Base-by-base conservation (phyloP, 192 early-diverging fungal genomes). In the Martensiomyces pterosporus region DNA sequence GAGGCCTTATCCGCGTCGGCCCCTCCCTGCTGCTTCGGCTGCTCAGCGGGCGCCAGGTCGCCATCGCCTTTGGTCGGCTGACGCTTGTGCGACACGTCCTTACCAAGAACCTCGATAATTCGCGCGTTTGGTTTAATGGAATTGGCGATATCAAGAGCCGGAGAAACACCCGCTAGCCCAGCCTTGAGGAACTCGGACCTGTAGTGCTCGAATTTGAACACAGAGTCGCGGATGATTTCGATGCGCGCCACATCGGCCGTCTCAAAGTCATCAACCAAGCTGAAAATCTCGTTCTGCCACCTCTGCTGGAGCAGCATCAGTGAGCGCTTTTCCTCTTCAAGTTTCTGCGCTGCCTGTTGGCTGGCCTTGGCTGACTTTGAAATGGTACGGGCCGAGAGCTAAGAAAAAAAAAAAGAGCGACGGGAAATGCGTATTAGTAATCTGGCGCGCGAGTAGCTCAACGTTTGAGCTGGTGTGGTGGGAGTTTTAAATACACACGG, bases 171-270 rank as follows among this genome's bases (percentile, higher is more conserved):
- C 13, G 18, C 41, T 25, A 53, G 57, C 3, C 49, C 44, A 1
- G 57, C 50, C 39, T 57, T 65, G 34, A 45, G 55, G 27, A 66
- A 57, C 58, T 73, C 69, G 15, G 29, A 40, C 32, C 55, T 53
- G 55, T 73, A 73, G 19, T 73, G 69, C 49, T 73, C 62, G 25
- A 61, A 65, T 17, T 43, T 56, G 21, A 73, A 41, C 35, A 61
- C 44, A 3, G 62, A 44, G 12, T 73, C 69, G 25, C 63, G 62
- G 22, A 66, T 39, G 17, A 54, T 15, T 42, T 73, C 56, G 13
- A 58, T 27, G 19, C 69, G 69, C 1, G 69, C 62, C 22, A 65
- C 55, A 47, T 73, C 69, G 9, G 58, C 58, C 3, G 51, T 32
- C 49, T 73, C 69, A 52, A 66, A 73, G 41, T 55, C 42, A 5